phyloP scores from a whole-genome alignment of 169 alveolate genomes.

The Theileria annulata region DNA sequence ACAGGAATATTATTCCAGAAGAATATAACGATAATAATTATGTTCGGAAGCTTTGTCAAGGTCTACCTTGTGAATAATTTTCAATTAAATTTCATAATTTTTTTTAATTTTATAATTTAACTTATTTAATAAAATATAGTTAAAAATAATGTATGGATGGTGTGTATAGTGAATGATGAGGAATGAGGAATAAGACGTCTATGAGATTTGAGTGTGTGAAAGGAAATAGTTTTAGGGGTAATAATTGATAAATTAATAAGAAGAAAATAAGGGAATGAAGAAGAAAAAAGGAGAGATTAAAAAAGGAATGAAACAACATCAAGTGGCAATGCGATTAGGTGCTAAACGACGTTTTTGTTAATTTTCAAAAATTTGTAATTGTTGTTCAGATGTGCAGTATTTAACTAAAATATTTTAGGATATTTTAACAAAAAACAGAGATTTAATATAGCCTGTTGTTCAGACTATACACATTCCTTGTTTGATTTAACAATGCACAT shows the following conservation, averaged over 20 bases:
- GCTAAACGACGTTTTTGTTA: neutral
- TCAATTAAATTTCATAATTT: neutral
- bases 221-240: too few species aligned
- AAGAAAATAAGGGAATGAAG: neutral
- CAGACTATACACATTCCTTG: neutral
- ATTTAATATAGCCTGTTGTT: neutral
- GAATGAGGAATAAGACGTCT: neutral
- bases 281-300: neutral
- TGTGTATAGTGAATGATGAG: neutral
- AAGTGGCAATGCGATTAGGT: conserved; percentile 12
- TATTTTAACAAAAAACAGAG: neutral
- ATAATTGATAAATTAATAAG: neutral
- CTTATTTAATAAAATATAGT: too few species aligned
- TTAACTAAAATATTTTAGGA: neutral
- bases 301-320: neutral
- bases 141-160: neutral
- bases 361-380: neutral
- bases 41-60: conserved; percentile 66
- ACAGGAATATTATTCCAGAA: conserved; percentile 56
- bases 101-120: neutral
- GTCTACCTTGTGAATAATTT: conserved; percentile 25
- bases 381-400: conserved; percentile 1
- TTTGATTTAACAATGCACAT: conserved; percentile 4
- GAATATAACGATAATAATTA: conserved; percentile 61
- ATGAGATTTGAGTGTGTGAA: neutral